Base-by-base conservation (phyloP, 345 rosid genomes). In the Brassica incana region DNA sequence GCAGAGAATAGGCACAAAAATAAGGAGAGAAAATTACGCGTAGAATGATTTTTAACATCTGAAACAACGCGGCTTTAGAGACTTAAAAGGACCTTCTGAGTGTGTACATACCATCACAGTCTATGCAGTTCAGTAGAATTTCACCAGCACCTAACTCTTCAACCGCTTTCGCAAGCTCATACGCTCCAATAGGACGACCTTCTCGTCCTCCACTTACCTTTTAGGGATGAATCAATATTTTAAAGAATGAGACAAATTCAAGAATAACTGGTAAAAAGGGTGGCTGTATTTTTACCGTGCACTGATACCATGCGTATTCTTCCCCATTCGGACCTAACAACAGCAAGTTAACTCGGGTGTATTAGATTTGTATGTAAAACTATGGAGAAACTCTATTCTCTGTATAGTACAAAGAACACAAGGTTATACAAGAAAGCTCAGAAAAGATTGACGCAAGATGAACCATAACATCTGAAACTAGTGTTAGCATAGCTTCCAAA, bases 61-160 rank as follows among this genome's bases (percentile, higher is more conserved):
- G 15, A 36, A 71, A 15, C 59, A 43, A 35, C 0, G 29, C n/a
- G 0, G 40, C 43, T 65, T 14, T 9, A 54, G 65, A 65, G 73
- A 30, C 5, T 45, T 12, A 12, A 8, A 40, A 76, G n/a, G 63
- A 65, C 0, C 1, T 58, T 25, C 9, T 8, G 54, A 71, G 73
- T 11, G 54, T 45, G 72, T 43, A 71, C 79, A 73, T 48, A 94
- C 99, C 97, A 80, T 96, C 99, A 79, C 97, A 90, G 70, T 96
- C 97, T 68, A 96, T 92, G 89, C 98, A 96, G 81, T 96, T 96
- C 72, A 93, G 84, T 45, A 93, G 75, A 71, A 93, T 89, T 87
- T 96, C 99, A 80, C 99, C 97, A 66, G 99, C 98, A 69, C 98
- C 99, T 68, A 93, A 83, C 76, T 88, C 95, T 84, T 96, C 97